A percentile compares a stretch with the other conserved stretches of the same genome.
Evolutionary conservation across 495 filamentous ascomycete genomes (phyloP).

Genomic region (Penicillium bovifimosum): DNA sequence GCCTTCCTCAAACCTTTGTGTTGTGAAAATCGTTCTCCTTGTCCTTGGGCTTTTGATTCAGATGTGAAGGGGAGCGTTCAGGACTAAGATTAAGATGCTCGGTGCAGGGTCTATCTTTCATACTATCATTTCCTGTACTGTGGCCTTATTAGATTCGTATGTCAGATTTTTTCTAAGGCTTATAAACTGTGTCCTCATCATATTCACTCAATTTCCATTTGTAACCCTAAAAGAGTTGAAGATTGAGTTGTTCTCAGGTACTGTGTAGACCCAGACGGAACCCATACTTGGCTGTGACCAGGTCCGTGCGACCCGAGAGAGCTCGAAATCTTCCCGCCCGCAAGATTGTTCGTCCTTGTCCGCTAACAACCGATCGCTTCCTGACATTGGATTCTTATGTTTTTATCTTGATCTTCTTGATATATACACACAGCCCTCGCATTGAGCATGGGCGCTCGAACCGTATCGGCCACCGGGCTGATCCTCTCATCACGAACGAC

Average conservation of each 20-base stretch:
- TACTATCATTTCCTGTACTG: constrained; percentile 18
- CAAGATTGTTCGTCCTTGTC: constrained; percentile 19
- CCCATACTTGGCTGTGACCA: constrained; percentile 7
- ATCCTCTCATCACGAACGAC: constrained; percentile 34
- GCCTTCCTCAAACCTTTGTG: constrained; percentile 26
- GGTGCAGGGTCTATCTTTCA: constrained; percentile 25
- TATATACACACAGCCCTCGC: constrained; percentile 5
- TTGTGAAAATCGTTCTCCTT: constrained; percentile 23
- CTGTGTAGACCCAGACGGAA: background rate
- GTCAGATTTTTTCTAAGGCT: background rate
- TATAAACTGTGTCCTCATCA: background rate
- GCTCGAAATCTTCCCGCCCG: constrained; percentile 28
- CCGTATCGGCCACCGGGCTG: constrained; percentile 36
- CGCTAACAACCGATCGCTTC: background rate
- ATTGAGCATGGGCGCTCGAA: constrained; percentile 42
- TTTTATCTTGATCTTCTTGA: background rate
- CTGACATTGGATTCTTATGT: constrained; percentile 9
- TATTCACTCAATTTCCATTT: background rate
- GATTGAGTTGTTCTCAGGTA: too few relatives aligned
- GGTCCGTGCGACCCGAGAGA: constrained; percentile 30
- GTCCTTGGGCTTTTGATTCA: constrained; percentile 18
- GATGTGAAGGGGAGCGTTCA: constrained; percentile 28
- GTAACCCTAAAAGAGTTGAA: background rate
- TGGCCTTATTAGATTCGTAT: background rate
- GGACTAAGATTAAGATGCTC: constrained; percentile 27